These are phyloP conservation scores for Endogone sp. DNA, from an alignment of 192 early-diverging fungal species.

Conservation along the genomic window DNA sequence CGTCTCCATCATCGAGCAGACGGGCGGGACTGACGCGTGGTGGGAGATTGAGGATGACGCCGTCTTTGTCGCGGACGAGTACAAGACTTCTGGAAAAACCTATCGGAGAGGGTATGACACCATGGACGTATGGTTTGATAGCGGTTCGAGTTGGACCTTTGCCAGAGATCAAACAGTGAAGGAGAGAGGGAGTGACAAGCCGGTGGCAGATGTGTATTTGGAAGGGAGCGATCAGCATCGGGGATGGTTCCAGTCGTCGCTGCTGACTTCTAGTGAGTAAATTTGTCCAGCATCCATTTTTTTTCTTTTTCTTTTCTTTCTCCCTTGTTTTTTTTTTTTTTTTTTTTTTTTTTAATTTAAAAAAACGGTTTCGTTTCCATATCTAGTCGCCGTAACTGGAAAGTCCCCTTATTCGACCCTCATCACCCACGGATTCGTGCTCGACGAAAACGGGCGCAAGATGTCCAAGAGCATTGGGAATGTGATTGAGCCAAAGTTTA, in stretches of 20 bases:
- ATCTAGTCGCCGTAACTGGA: slow-evolving; percentile 55
- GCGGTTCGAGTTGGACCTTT: slow-evolving; percentile 73
- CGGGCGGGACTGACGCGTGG: slow-evolving; percentile 64
- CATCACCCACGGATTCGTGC: slow-evolving; percentile 79
- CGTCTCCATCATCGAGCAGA: slow-evolving; percentile 42
- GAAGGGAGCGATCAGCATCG: slow-evolving; percentile 84
- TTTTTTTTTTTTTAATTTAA: neutral
- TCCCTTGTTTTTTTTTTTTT: neutral
- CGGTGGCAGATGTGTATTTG: slow-evolving; percentile 65
- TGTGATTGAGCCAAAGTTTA: slow-evolving; percentile 56
- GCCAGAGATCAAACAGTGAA: slow-evolving; percentile 16
- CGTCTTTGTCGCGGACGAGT: slow-evolving; percentile 56
- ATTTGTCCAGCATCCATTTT: neutral
- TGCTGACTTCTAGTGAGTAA: slow-evolving; percentile 58
- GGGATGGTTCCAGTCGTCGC: slow-evolving; percentile 83
- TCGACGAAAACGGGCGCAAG: slow-evolving; percentile 75
- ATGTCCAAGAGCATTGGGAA: slow-evolving; percentile 89
- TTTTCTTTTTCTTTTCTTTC: neutral
- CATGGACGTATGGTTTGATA: slow-evolving; percentile 90
- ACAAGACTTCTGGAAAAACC: slow-evolving; percentile 45
- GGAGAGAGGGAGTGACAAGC: slow-evolving; percentile 12
- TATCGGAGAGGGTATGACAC: slow-evolving; percentile 67
- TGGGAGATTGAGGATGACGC: slow-evolving; percentile 63
- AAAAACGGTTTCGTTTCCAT: no score
- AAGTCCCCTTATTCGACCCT: slow-evolving; percentile 64